These are phyloP conservation scores for Cryptococcus neoformans DNA, from an alignment of 1,284 basidiomycete species.

Conservation along the genomic window DNA sequence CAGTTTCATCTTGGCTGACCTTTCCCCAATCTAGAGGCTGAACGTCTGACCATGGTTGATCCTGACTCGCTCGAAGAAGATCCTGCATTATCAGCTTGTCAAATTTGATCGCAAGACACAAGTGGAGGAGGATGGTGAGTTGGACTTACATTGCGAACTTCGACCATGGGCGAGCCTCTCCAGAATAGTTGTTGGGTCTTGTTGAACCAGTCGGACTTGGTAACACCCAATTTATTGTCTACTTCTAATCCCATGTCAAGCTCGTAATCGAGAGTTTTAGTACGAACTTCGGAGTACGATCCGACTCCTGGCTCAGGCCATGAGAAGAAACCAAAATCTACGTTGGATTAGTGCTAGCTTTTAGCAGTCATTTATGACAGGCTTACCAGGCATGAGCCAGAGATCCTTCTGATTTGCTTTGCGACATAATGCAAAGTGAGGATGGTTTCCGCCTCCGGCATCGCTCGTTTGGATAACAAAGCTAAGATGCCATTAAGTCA, in stretches of 20 bases:
- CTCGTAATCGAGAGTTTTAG: conserved; percentile 30
- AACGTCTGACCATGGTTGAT: conserved; percentile 33
- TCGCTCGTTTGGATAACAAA: conserved; percentile 42
- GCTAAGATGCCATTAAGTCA: conserved; percentile 4
- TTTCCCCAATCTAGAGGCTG: conserved; percentile 29
- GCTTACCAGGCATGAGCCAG: conserved; percentile 44
- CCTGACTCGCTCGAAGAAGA: conserved; percentile 26
- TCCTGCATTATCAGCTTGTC: conserved; percentile 17
- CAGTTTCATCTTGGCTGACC: conserved; percentile 22
- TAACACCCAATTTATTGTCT: conserved; percentile 3
- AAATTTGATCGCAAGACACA: too few species aligned
- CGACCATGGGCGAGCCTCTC: conserved; percentile 40
- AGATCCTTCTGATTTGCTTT: conserved; percentile 23
- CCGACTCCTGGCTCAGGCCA: conserved; percentile 45
- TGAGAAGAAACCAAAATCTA: conserved; percentile 44
- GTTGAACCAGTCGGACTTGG: conserved; percentile 26
- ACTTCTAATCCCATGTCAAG: conserved; percentile 12
- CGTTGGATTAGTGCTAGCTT: not conserved
- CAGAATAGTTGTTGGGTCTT: conserved; percentile 43
- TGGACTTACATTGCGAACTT: conserved; percentile 30
- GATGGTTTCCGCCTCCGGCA: conserved; percentile 23
- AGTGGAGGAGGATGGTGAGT: not conserved
- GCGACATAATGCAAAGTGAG: conserved; percentile 28
- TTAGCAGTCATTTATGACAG: not conserved
- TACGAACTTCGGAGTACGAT: conserved; percentile 32